phyloP scores from a whole-genome alignment of 169 alveolate species.

The Plasmodium sp. region DNA sequence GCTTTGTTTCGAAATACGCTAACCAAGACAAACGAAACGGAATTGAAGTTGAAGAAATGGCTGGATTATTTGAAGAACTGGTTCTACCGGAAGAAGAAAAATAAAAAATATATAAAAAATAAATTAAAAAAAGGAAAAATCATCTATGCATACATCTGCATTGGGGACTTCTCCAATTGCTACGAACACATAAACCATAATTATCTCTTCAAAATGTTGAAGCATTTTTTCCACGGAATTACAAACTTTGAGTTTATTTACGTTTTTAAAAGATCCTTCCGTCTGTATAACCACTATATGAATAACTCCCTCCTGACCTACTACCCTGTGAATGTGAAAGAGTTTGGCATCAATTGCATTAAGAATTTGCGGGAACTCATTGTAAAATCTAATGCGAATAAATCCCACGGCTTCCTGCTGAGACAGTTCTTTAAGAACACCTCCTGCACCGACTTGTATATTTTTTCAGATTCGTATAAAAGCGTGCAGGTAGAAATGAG shows the following conservation, averaged over 20 bases:
- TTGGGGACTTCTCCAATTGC: conserved; percentile 72
- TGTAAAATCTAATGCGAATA: conserved; percentile 20
- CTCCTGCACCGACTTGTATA: conserved; percentile 15
- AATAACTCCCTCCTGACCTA: conserved; percentile 50
- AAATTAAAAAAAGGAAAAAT: conserved; percentile 53
- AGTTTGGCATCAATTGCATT: conserved; percentile 33
- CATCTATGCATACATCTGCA: conserved; percentile 67
- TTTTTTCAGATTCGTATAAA: conserved; percentile 69
- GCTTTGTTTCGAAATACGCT: conserved; percentile 52
- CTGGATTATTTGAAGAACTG: conserved; percentile 29
- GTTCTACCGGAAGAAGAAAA: conserved; percentile 38
- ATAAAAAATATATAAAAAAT: conserved; percentile 61
- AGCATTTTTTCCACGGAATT: conserved; percentile 24
- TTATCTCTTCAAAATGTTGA: conserved; percentile 53
- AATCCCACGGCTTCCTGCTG: conserved; percentile 5
- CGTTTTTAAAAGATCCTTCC: conserved; percentile 72
- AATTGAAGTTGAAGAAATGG: conserved; percentile 55
- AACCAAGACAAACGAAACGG: conserved; percentile 56
- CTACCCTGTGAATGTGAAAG: conserved; percentile 65
- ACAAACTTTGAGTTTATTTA: conserved; percentile 72
- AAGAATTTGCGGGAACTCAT: conserved; percentile 41
- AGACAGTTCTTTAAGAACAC: conserved; percentile 49
- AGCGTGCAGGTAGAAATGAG: conserved; percentile 50
- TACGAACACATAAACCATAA: conserved; percentile 72
- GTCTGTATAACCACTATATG: conserved; percentile 22